phyloP scores from a whole-genome alignment of 1,284 basidiomycete genomes.

The Acaromyces ingoldii region DNA sequence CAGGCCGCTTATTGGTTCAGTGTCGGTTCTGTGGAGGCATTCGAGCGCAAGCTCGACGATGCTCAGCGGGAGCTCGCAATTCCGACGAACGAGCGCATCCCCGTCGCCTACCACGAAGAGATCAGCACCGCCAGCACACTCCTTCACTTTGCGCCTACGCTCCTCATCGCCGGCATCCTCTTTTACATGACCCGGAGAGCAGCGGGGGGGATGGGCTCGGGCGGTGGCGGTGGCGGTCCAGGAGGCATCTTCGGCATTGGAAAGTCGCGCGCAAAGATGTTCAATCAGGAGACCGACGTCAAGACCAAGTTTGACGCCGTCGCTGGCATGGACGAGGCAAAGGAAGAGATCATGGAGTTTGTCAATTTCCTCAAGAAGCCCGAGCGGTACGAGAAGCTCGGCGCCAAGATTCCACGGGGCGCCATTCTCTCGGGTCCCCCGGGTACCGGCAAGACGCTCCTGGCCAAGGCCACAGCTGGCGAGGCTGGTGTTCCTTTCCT shows the following conservation, averaged over 20 bases:
- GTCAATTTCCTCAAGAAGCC: constrained; percentile 99
- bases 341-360: constrained; percentile 99
- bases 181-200: constrained; percentile 83
- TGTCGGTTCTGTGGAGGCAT: constrained; percentile 94
- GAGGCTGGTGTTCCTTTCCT: constrained; percentile 97
- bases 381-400: constrained; percentile 85
- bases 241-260: constrained; percentile 97
- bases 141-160: constrained; percentile 87
- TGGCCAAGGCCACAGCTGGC: constrained; percentile 96
- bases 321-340: constrained; percentile 99
- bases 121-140: constrained; percentile 76
- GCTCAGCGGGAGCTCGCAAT: constrained; percentile 89
- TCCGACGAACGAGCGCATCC: constrained; percentile 85
- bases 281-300: constrained; percentile 95
- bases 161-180: constrained; percentile 82
- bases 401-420: constrained; percentile 96
- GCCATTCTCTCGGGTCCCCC: constrained; percentile 97
- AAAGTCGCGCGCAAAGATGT: constrained; percentile 89
- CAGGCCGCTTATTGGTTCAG: constrained; percentile 74
- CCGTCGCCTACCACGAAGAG: constrained; percentile 94
- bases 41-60: constrained; percentile 88
- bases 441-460: constrained; percentile 94
- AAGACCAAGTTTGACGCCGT: constrained; percentile 91
- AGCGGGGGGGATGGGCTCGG: constrained; percentile 50
- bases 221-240: constrained; percentile 57